These are phyloP conservation scores for Chondrostereum purpureum DNA, from an alignment of 1,284 basidiomycete genomes.

Conservation along the genomic window DNA sequence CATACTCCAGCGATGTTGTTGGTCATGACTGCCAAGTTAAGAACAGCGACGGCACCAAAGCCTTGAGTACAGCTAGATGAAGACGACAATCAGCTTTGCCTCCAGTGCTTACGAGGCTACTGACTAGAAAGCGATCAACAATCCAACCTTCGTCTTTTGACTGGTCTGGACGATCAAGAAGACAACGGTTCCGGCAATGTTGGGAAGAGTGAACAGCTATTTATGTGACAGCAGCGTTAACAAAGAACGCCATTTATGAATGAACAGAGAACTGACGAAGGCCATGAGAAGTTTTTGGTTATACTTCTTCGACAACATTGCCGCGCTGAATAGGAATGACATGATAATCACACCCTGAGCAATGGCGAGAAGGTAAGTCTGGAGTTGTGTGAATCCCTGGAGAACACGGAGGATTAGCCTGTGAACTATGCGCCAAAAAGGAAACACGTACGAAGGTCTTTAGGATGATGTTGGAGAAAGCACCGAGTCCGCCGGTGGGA, in stretches of 20 bases:
- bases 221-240: not conserved
- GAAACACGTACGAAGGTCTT: slow-evolving; percentile 32
- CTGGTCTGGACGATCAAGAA: slow-evolving; percentile 39
- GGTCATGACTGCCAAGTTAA: slow-evolving; percentile 40
- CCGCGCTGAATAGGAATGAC: slow-evolving; percentile 38
- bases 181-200: slow-evolving; percentile 42
- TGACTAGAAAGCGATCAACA: slow-evolving; percentile 44
- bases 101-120: too few species aligned
- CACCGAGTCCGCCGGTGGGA: slow-evolving; percentile 46
- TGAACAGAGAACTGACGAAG: slow-evolving; percentile 32
- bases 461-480: slow-evolving; percentile 46
- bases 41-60: slow-evolving; percentile 35
- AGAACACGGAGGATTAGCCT: not conserved
- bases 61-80: slow-evolving; percentile 34
- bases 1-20: slow-evolving; percentile 37
- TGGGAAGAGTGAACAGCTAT: slow-evolving; percentile 41
- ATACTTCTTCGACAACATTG: slow-evolving; percentile 36
- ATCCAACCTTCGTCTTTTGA: slow-evolving; percentile 37
- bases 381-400: slow-evolving; percentile 40
- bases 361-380: slow-evolving; percentile 45
- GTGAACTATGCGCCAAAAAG: not conserved
- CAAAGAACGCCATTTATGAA: too few species aligned
- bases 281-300: slow-evolving; percentile 39
- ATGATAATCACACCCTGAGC: slow-evolving; percentile 46
- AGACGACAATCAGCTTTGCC: not conserved